Percentiles rank a stretch among this genome's conserved stretches.
Conservation (phyloP, 2,329 filamentous ascomycete species). For the Cladosporium cucumerinum region DNA sequence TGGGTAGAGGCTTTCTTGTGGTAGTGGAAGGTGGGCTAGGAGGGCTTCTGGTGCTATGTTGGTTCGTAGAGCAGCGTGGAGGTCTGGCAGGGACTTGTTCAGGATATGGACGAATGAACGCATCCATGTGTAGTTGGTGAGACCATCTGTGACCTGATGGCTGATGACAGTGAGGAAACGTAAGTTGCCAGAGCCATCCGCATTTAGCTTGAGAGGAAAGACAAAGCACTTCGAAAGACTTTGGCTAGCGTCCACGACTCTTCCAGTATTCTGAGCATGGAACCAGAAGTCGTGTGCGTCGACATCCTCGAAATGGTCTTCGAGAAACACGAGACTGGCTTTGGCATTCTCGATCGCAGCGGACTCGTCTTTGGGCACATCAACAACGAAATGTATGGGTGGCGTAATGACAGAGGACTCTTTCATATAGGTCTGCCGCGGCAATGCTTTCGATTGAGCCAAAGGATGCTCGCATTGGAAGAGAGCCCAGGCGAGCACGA, state of each 20-base stretch:
- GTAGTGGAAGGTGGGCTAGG: slow-evolving; percentile 36
- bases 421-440: slow-evolving; percentile 17
- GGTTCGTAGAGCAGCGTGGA: slow-evolving; percentile 25
- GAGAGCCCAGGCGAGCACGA: slow-evolving; percentile 41
- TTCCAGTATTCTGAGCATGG: slow-evolving; percentile 41
- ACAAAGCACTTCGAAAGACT: slow-evolving; percentile 42
- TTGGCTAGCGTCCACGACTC: slow-evolving; percentile 38
- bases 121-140: slow-evolving; percentile 43
- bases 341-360: slow-evolving; percentile 34
- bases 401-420: slow-evolving; percentile 11
- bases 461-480: slow-evolving; percentile 40
- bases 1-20: slow-evolving; percentile 49
- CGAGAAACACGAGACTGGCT: slow-evolving; percentile 37
- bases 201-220: slow-evolving; percentile 30
- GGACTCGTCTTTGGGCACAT: slow-evolving; percentile 28
- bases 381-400: slow-evolving; percentile 36
- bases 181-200: slow-evolving; percentile 32
- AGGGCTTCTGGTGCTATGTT: slow-evolving; percentile 27
- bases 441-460: slow-evolving; percentile 34
- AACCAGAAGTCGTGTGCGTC: slow-evolving; percentile 38
- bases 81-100: slow-evolving; percentile 29
- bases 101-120: slow-evolving; percentile 40
- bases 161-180: slow-evolving; percentile 41
- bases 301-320: slow-evolving; percentile 36
- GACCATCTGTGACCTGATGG: slow-evolving; percentile 46